A percentile compares a stretch with the other conserved stretches of the same genome.
phyloP scores from a whole-genome alignment of 441 rosid genomes.

The Viola pubescens region DNA sequence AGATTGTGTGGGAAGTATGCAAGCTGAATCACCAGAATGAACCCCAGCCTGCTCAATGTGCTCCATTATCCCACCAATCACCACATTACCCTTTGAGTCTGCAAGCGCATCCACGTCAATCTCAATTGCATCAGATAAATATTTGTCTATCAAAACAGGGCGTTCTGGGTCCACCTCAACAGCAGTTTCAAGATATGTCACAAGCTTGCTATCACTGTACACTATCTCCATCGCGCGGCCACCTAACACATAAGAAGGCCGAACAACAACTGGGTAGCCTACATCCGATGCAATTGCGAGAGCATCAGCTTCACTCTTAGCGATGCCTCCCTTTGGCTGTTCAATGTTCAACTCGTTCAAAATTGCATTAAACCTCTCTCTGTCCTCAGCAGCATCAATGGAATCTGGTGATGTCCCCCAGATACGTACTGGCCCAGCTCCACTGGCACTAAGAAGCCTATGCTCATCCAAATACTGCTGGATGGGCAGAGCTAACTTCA shows the following conservation, averaged over 20 bases:
- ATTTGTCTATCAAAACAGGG: constrained; percentile 83
- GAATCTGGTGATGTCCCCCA: constrained; percentile 99
- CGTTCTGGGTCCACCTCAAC: constrained; percentile 91
- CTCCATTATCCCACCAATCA: constrained; percentile 74
- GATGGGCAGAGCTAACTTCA: constrained; percentile 82
- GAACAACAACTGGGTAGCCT: constrained; percentile 91
- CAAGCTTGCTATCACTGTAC: constrained; percentile 68
- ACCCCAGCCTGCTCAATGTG: constrained; percentile 89
- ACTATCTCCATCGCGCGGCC: constrained; percentile 98
- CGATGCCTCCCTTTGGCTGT: constrained; percentile 97
- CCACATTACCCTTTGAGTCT: constrained; percentile 67
- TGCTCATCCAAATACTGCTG: constrained; percentile 71
- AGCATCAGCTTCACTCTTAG: constrained; percentile 85
- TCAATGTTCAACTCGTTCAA: constrained; percentile 63
- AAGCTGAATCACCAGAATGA: constrained; percentile 91
- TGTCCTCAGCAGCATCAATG: constrained; percentile 91
- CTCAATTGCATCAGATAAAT: constrained; percentile 84
- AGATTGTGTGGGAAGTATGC: constrained; percentile 82
- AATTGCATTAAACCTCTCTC: constrained; percentile 85
- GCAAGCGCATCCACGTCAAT: constrained; percentile 90
- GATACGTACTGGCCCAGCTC: constrained; percentile 62
- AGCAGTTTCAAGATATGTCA: constrained; percentile 75
- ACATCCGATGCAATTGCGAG: constrained; percentile 68
- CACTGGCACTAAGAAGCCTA: constrained; percentile 55
- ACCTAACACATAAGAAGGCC: constrained; percentile 94